Conservation (phyloP, 306 rosid species). For the Fagus crenata region DNA sequence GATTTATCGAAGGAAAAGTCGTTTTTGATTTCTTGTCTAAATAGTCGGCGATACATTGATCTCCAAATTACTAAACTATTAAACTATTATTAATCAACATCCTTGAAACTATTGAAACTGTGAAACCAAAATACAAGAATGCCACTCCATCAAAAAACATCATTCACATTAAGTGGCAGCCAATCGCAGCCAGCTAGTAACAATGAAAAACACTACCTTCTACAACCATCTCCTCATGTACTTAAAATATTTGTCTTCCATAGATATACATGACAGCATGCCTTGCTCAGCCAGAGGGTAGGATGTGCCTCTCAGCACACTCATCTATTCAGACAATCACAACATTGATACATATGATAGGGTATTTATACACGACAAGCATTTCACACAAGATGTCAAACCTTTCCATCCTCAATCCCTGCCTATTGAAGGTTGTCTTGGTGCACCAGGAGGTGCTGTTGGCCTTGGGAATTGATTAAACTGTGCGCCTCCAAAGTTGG, state of each 20-base stretch:
- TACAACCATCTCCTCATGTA: constrained; percentile 37
- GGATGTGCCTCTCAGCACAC: constrained; percentile 29
- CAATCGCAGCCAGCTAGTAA: constrained; percentile 33
- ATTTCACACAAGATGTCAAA: not conserved
- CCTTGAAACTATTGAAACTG: constrained; percentile 1
- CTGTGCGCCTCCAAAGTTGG: constrained; percentile 58
- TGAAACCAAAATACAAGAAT: constrained; percentile 17
- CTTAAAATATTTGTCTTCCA: constrained; percentile 32
- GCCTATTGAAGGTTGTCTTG: constrained; percentile 59
- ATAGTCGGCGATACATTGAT: not conserved
- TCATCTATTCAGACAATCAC: constrained; percentile 35
- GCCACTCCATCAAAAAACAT: constrained; percentile 28
- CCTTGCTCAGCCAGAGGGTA: constrained; percentile 27
- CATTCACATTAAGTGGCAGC: constrained; percentile 35
- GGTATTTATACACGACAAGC: constrained; percentile 15
- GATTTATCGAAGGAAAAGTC: not conserved
- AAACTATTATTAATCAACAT: constrained; percentile 8
- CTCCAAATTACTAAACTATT: not conserved
- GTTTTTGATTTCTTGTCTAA: not conserved
- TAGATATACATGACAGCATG: constrained; percentile 29
- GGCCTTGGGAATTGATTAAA: constrained; percentile 68
- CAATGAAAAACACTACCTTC: constrained; percentile 30
- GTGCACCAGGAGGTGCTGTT: constrained; percentile 93
- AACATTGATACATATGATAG: constrained; percentile 35
- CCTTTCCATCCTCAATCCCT: constrained; percentile 47